Evolutionary conservation across 2,329 filamentous ascomycete genomes (phyloP).

Genomic region (Pseudocercospora crystallina): DNA sequence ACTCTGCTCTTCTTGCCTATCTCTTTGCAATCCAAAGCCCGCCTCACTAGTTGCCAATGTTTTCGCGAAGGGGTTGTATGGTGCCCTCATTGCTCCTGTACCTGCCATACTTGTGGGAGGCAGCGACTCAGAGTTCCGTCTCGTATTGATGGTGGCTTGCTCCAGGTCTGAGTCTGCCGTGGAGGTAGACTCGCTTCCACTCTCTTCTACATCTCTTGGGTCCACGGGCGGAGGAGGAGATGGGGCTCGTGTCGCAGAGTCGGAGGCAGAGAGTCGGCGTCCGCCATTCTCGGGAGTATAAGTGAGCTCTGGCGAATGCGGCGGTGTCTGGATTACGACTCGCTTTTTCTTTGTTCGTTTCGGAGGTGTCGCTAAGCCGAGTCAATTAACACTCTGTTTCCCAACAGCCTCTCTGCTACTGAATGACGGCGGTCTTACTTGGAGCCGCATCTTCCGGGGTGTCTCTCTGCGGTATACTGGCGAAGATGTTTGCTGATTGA

Average conservation of each 20-base stretch:
- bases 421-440: conserved; percentile 21
- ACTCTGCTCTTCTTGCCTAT: conserved; percentile 6
- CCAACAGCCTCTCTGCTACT: conserved; percentile 1
- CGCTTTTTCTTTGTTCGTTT: conserved; percentile 30
- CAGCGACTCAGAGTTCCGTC: conserved; percentile 23
- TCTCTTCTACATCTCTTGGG: conserved; percentile 17
- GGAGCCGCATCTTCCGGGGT: conserved; percentile 12
- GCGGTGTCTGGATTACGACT: conserved; percentile 31
- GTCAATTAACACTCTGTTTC: conserved; percentile 19
- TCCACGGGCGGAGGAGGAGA: conserved; percentile 18
- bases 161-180: conserved; percentile 24
- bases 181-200: conserved; percentile 22
- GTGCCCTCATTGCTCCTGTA: conserved; percentile 21
- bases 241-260: conserved; percentile 14
- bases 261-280: conserved; percentile 15
- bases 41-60: conserved; percentile 33
- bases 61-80: conserved; percentile 37
- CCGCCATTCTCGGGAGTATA: conserved; percentile 16
- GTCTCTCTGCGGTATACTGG: neutral
- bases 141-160: conserved; percentile 23
- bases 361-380: conserved; percentile 20
- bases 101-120: conserved; percentile 9
- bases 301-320: conserved; percentile 27
- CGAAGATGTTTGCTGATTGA: conserved; percentile 15
- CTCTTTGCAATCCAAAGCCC: conserved; percentile 7